A percentile compares a stretch with the other conserved stretches of the same genome.
Evolutionary conservation across 495 filamentous ascomycete species (phyloP).

Genomic region (Penicillium goetzii): DNA sequence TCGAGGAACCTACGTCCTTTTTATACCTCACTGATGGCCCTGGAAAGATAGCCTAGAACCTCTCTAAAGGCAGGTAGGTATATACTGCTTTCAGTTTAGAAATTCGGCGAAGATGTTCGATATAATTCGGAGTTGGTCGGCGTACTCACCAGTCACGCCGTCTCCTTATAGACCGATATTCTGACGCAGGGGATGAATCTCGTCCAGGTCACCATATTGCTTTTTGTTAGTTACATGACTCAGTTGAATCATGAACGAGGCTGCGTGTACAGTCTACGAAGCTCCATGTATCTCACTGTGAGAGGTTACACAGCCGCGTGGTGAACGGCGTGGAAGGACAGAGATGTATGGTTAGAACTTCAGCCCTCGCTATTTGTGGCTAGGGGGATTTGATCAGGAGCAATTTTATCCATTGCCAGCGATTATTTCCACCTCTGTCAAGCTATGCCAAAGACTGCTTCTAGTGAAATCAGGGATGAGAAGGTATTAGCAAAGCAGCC

Average conservation of each 20-base stretch:
- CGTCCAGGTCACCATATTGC: not conserved
- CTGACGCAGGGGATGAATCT: not conserved
- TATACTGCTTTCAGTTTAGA: constrained; percentile 6
- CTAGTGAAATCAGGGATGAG: not conserved
- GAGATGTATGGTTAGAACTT: not conserved
- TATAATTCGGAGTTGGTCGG: constrained; percentile 1
- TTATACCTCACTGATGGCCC: constrained; percentile 2
- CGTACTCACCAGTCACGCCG: constrained; percentile 3
- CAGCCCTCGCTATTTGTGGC: not conserved
- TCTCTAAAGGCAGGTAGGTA: not conserved
- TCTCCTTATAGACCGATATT: constrained; percentile 2
- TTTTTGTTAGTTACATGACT: not conserved
- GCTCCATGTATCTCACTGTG: not conserved
- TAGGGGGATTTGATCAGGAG: not conserved
- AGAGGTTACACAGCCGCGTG: constrained; percentile 14
- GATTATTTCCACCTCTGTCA: not conserved
- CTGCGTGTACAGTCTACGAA: not conserved
- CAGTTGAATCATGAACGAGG: not conserved
- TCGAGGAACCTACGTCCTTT: not conserved
- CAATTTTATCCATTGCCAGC: not conserved
- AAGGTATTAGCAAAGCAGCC: not conserved
- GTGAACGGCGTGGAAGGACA: not conserved
- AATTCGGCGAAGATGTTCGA: constrained; percentile 17
- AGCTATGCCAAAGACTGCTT: not conserved
- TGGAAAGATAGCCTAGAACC: too few species aligned